Base-by-base conservation (phyloP, 2,329 filamentous ascomycete species). In the Beauveria pseudobassiana region DNA sequence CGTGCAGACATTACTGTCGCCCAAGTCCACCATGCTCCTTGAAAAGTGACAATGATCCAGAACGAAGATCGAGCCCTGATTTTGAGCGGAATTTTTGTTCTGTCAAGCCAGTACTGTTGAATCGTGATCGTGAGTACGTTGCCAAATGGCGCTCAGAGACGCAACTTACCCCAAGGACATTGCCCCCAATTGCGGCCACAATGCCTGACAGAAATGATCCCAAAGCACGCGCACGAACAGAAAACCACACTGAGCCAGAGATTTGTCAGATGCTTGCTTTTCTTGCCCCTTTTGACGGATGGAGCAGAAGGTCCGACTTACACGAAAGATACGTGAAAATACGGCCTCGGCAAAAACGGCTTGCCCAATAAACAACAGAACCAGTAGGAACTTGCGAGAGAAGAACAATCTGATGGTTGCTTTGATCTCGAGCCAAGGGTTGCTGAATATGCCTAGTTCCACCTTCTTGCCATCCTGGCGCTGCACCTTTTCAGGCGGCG, bases 11-110 rank as follows among this genome's bases (percentile, higher is more conserved):
- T 72, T 2, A 91, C 73, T 0, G 87, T 88, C 0, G 82, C 83
- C 88, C 88, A 91, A 3, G 84, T 77, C 88, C 88, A 91, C 82
- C 86, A 90, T 0, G 77, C 86, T 0, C 87, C 87, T 67, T 89
- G 87, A 0, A 88, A 70, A 0, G 78, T 74, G 18, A 81, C 75
- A 49, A 87, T 79, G 3, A 75, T 62, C 63, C 74, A 76, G 66
- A 89, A 90, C 0, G 83, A 77, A 3, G 71, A 76, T 3, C 87
- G 76, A 2, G 82, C 78, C 5, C 87, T 78, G 0, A 73, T 69
- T 63, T 80, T 82, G 3, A 89, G 74, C 0, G 83, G 71, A 5
- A 88, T 70, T 0, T 74, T 73, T 1, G 77, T 80, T n/a, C 76
- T 78, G 64, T 90, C 87, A 3, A 90, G 78, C 71, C 82, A 89